These are phyloP conservation scores for Poteriospumella lacustris DNA, from an alignment of 108 stramenopile genomes.

Conservation along the genomic window DNA sequence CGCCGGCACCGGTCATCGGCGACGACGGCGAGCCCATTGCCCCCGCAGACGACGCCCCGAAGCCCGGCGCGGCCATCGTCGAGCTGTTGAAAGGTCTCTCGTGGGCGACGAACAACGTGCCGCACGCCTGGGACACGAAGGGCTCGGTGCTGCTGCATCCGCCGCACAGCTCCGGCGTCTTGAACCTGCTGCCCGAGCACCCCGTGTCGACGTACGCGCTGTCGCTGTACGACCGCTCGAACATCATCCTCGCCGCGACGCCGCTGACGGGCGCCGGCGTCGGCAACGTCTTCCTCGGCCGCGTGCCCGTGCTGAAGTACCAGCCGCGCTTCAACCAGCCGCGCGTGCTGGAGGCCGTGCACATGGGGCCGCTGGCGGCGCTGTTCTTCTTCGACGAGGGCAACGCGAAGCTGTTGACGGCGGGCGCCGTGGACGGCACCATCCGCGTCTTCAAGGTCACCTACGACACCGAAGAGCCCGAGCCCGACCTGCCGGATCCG, in stretches of 20 bases:
- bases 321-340: no score
- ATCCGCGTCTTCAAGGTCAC: constrained; percentile 11
- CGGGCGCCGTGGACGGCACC: not conserved
- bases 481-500: not conserved
- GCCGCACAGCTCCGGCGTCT: no score
- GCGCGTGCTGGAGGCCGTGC: no score
- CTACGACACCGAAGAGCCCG: constrained; percentile 16
- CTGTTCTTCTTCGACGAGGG: not conserved
- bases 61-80: not conserved
- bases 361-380: not conserved
- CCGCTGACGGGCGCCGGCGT: no score
- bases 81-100: constrained; percentile 9
- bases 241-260: no score
- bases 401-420: constrained; percentile 5
- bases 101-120: not conserved
- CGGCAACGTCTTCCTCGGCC: no score
- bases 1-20: not conserved
- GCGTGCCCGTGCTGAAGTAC: no score
- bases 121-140: not conserved
- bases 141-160: no score
- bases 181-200: no score
- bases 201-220: no score
- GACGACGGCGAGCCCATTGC: not conserved
- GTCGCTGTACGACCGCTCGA: no score
- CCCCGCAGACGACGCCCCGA: not conserved